A percentile compares a stretch with the other conserved stretches of the same genome.
phyloP scores from a whole-genome alignment of 352 stramenopile species.

The Pythium coloratum region DNA sequence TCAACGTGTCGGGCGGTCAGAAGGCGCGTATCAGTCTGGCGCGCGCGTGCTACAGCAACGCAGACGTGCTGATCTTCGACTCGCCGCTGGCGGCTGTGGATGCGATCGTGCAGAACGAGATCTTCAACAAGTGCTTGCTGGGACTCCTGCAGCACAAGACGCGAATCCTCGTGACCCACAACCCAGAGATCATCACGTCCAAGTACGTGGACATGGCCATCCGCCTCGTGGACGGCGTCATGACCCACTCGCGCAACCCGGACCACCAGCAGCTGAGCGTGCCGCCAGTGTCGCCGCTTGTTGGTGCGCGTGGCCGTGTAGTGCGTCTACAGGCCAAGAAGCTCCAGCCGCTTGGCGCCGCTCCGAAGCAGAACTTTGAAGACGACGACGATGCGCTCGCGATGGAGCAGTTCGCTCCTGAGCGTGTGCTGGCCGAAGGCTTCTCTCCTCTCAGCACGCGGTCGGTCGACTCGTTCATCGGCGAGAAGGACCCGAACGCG shows the following conservation, averaged over 20 bases:
- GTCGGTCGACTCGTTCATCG: conserved; percentile 37
- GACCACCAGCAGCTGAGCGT: conserved; percentile 32
- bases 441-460: conserved; percentile 38
- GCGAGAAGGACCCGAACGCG: conserved; percentile 24
- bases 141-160: conserved; percentile 67
- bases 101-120: conserved; percentile 71
- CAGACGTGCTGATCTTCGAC: conserved; percentile 72
- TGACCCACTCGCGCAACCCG: conserved; percentile 50
- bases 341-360: conserved; percentile 4
- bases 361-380: neutral
- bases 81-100: conserved; percentile 50
- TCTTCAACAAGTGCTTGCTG: conserved; percentile 81
- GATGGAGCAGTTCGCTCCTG: conserved; percentile 31
- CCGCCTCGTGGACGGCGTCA: conserved; percentile 44
- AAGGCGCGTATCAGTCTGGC: conserved; percentile 78
- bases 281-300: conserved; percentile 40
- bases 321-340: conserved; percentile 4
- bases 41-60: conserved; percentile 85
- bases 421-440: conserved; percentile 31
- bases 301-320: conserved; percentile 23
- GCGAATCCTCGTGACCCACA: conserved; percentile 67
- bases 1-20: conserved; percentile 65
- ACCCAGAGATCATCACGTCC: conserved; percentile 63
- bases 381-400: conserved; percentile 1
- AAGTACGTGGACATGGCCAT: conserved; percentile 62